phyloP scores from a whole-genome alignment of 2,329 filamentous ascomycete genomes.

The Calycina herbarum region DNA sequence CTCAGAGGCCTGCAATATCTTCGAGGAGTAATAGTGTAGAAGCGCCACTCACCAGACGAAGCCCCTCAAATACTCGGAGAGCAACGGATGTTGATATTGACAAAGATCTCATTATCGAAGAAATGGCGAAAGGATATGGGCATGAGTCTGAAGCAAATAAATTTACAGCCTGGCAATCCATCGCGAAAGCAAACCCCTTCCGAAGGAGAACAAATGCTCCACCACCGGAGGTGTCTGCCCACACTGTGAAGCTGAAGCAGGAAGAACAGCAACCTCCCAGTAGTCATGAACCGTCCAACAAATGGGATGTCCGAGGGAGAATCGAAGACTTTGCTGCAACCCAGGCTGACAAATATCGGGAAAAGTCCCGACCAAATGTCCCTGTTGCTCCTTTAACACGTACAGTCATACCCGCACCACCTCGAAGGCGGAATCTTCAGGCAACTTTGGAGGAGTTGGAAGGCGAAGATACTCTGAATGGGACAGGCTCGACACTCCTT shows the following conservation, averaged over 20 bases:
- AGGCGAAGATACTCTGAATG: constrained; percentile 16
- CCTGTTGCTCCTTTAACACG: constrained; percentile 58
- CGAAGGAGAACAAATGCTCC: constrained; percentile 29
- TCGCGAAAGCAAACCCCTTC: constrained; percentile 35
- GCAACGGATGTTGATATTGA: background rate
- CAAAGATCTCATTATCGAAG: constrained; percentile 22
- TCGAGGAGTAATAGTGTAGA: constrained; percentile 32
- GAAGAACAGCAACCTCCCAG: constrained; percentile 17
- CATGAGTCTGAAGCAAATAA: constrained; percentile 1
- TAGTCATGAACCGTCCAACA: constrained; percentile 27
- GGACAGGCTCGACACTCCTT: background rate
- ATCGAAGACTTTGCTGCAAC: constrained; percentile 62
- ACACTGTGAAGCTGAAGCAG: constrained; percentile 23
- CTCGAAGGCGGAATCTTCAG: constrained; percentile 57
- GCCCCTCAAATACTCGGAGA: constrained; percentile 5
- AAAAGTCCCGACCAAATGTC: constrained; percentile 54
- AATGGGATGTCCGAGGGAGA: constrained; percentile 58
- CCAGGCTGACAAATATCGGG: constrained; percentile 60
- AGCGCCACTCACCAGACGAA: constrained; percentile 16
- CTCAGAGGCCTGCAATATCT: constrained; percentile 13
- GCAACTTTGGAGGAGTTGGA: constrained; percentile 53
- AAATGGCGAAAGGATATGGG: constrained; percentile 23
- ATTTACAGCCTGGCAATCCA: constrained; percentile 23
- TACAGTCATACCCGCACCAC: constrained; percentile 61
- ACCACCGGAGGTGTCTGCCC: constrained; percentile 36